These are phyloP conservation scores for Fusarium caatingaense DNA, from an alignment of 2,329 filamentous ascomycete genomes.

Conservation along the genomic window DNA sequence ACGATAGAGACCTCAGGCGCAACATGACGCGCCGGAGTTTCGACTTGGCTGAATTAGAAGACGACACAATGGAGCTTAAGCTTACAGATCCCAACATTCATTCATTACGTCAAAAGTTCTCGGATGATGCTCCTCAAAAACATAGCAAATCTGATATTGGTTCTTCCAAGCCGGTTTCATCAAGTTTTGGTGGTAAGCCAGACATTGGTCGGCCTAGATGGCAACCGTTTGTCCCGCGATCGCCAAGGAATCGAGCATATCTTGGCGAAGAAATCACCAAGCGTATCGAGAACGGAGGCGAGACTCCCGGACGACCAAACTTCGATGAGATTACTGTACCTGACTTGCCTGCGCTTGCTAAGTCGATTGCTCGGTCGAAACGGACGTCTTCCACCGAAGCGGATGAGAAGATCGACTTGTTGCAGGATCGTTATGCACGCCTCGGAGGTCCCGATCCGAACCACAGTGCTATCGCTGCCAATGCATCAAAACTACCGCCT, in stretches of 20 bases:
- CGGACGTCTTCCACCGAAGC: conserved; percentile 38
- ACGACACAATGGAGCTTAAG: conserved; percentile 35
- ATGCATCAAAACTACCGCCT: conserved; percentile 60
- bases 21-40: conserved; percentile 43
- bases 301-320: conserved; percentile 38
- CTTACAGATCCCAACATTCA: conserved; percentile 34
- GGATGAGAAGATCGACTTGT: conserved; percentile 56
- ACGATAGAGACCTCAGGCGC: conserved; percentile 12
- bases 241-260: conserved; percentile 54
- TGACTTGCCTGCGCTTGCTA: conserved; percentile 46
- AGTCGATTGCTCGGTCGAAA: conserved; percentile 38
- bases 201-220: conserved; percentile 53
- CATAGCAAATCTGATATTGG: conserved; percentile 31
- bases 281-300: conserved; percentile 47
- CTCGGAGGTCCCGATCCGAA: conserved; percentile 56
- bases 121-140: conserved; percentile 44
- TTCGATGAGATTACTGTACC: conserved; percentile 42
- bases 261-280: conserved; percentile 50
- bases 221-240: conserved; percentile 57
- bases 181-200: conserved; percentile 40
- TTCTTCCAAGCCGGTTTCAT: conserved; percentile 21
- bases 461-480: conserved; percentile 50
- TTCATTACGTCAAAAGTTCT: conserved; percentile 52
- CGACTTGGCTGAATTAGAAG: conserved; percentile 42
- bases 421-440: conserved; percentile 59